Percentiles rank a stretch among this genome's conserved stretches.
Conservation (phyloP, 1,284 basidiomycete genomes). For the Ceratobasidium sp. region DNA sequence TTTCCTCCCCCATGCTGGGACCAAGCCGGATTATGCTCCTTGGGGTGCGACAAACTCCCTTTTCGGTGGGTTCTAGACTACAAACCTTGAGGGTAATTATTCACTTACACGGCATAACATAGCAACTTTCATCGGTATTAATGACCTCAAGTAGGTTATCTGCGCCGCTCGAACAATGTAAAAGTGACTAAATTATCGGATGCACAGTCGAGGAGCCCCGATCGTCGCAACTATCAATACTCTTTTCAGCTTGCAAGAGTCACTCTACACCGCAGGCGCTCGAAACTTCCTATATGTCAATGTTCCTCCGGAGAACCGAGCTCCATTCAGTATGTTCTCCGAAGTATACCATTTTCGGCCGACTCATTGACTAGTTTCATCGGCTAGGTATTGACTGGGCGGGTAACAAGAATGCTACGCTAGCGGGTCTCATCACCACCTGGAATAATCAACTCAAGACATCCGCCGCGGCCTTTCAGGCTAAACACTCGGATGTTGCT, state of each 20-base stretch:
- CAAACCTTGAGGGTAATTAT: not conserved
- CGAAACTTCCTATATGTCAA: slow-evolving; percentile 42
- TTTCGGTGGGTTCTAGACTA: slow-evolving; percentile 8
- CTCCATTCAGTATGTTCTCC: slow-evolving; percentile 31
- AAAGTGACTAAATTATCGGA: not conserved
- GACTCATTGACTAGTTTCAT: not conserved
- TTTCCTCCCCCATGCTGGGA: slow-evolving; percentile 30
- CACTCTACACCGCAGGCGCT: slow-evolving; percentile 38
- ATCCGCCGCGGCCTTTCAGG: slow-evolving; percentile 37
- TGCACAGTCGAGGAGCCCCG: slow-evolving; percentile 1
- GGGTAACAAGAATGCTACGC: slow-evolving; percentile 37
- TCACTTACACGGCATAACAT: not conserved
- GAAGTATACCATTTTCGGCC: not conserved
- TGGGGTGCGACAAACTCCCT: slow-evolving; percentile 32
- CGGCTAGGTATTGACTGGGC: slow-evolving; percentile 12
- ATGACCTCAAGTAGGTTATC: slow-evolving; percentile 34
- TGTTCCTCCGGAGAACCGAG: slow-evolving; percentile 35
- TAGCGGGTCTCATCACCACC: slow-evolving; percentile 17
- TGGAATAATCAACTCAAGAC: slow-evolving; percentile 41
- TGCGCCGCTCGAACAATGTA: not conserved
- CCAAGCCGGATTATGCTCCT: slow-evolving; percentile 27
- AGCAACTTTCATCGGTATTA: slow-evolving; percentile 39
- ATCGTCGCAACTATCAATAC: slow-evolving; percentile 25
- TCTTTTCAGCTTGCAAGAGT: slow-evolving; percentile 27
- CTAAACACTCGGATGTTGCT: slow-evolving; percentile 36